Conservation (phyloP, 1,284 basidiomycete species). For the Trichosporon asahii region DNA sequence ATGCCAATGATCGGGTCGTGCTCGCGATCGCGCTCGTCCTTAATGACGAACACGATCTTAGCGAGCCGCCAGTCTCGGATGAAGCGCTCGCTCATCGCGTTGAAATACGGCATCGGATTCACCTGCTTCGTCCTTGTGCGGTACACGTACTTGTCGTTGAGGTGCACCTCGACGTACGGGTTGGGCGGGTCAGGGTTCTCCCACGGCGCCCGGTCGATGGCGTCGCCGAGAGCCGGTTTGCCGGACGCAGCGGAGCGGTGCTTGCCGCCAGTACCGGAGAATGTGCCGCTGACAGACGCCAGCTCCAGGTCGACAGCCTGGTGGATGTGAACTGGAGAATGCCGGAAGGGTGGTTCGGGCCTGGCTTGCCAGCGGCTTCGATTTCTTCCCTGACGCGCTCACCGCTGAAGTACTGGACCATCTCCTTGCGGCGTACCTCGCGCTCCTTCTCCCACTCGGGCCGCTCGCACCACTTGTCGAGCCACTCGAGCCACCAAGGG, state of each 20-base stretch:
- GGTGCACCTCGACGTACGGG: conserved; percentile 52
- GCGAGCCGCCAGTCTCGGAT: conserved; percentile 53
- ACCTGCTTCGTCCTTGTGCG: conserved; percentile 53
- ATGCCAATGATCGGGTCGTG: conserved; percentile 49
- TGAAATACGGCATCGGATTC: conserved; percentile 53
- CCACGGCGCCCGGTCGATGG: conserved; percentile 41
- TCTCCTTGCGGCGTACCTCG: conserved; percentile 41
- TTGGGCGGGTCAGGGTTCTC: conserved; percentile 50
- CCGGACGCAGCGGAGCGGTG: conserved; percentile 41
- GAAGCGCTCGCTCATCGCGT: conserved; percentile 54
- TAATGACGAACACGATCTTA: conserved; percentile 52
- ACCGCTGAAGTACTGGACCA: conserved; percentile 46
- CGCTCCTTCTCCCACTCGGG: conserved; percentile 46
- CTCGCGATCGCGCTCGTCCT: conserved; percentile 52
- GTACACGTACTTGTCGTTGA: conserved; percentile 54
- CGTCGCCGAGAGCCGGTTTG: conserved; percentile 41
- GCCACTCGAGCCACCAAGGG: conserved; percentile 39
- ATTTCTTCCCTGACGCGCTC: conserved; percentile 47
- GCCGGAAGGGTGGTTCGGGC: conserved; percentile 39
- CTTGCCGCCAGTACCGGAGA: conserved; percentile 26
- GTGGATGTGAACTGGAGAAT: conserved; percentile 50
- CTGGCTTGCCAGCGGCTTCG: conserved; percentile 44
- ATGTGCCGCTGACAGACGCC: conserved; percentile 42
- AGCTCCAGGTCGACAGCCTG: conserved; percentile 49
- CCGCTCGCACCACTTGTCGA: conserved; percentile 29